Conservation (phyloP, 2,329 filamentous ascomycete species). For the Talaromyces sp. region DNA sequence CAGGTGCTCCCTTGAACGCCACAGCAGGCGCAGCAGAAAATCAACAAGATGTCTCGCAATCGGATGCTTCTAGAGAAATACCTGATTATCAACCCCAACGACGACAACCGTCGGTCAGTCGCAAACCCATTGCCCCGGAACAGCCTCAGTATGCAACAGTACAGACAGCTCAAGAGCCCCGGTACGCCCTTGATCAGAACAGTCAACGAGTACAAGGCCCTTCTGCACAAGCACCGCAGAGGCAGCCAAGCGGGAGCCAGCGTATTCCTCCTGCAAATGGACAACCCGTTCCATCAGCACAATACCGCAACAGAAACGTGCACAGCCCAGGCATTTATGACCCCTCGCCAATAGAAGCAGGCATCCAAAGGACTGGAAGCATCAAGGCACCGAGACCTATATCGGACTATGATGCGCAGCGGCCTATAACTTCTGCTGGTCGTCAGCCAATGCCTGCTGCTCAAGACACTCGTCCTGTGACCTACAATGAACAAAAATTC, state of each 20-base stretch:
- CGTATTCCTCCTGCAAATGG: slow-evolving; percentile 2
- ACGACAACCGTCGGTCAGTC: slow-evolving; percentile 11
- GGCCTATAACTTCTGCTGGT: slow-evolving; percentile 5
- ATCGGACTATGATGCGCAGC: slow-evolving; percentile 2
- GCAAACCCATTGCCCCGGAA: neutral
- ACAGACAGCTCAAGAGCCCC: slow-evolving; percentile 22
- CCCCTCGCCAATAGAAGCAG: neutral
- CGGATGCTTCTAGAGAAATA: slow-evolving; percentile 8
- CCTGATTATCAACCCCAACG: slow-evolving; percentile 15
- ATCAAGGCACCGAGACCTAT: slow-evolving; percentile 6
- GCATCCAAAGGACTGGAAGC: slow-evolving; percentile 7
- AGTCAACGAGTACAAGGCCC: slow-evolving; percentile 22
- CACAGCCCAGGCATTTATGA: neutral
- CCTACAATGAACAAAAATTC: slow-evolving; percentile 7
- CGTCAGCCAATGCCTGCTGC: neutral
- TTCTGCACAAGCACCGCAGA: slow-evolving; percentile 11
- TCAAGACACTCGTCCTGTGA: slow-evolving; percentile 1
- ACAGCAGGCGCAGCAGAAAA: slow-evolving; percentile 16
- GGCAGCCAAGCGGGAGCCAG: neutral
- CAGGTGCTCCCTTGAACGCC: slow-evolving; percentile 6
- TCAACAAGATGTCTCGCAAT: slow-evolving; percentile 8
- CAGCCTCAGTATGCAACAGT: slow-evolving; percentile 23
- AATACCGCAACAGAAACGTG: neutral
- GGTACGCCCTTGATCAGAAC: slow-evolving; percentile 22
- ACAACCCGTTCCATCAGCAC: neutral